Percentiles rank a stretch among this genome's conserved stretches.
phyloP scores from a whole-genome alignment of 2,329 filamentous ascomycete genomes.

The Talaromyces sp. region DNA sequence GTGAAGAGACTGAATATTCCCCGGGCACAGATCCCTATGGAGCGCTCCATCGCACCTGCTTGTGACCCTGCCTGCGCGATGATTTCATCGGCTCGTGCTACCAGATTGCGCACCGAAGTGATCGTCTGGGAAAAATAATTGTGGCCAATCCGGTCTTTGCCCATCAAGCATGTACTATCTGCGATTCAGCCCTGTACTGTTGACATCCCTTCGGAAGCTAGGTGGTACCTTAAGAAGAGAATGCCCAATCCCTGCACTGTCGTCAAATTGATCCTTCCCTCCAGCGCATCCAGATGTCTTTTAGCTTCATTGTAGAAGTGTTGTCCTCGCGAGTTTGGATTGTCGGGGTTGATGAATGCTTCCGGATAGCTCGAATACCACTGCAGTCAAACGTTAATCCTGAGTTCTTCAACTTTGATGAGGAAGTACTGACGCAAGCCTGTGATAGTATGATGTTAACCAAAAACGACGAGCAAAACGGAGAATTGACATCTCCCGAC shows the following conservation, averaged over 20 bases:
- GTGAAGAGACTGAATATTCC: conserved; percentile 15
- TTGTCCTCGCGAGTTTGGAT: conserved; percentile 25
- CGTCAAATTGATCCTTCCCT: conserved; percentile 25
- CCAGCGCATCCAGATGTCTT: conserved; percentile 26
- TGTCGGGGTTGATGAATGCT: conserved; percentile 25
- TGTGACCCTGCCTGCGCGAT: conserved; percentile 14
- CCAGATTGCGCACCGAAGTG: conserved; percentile 6
- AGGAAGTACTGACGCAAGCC: conserved; percentile 29
- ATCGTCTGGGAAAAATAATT: conserved; percentile 17
- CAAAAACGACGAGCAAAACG: conserved; percentile 34
- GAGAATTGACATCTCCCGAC: conserved; percentile 24
- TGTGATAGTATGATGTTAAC: conserved; percentile 35
- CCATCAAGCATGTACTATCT: conserved; percentile 15
- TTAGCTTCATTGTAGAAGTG: conserved; percentile 33
- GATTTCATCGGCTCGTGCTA: conserved; percentile 7
- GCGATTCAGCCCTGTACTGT: background rate
- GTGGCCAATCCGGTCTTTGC: conserved; percentile 16
- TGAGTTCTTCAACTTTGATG: background rate
- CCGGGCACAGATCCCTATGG: conserved; percentile 9
- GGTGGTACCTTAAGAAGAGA: conserved; percentile 19
- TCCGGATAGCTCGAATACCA: conserved; percentile 28
- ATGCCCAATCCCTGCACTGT: conserved; percentile 28
- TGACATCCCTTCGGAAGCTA: background rate
- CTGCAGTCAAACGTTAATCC: conserved; percentile 8
- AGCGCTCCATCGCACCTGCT: conserved; percentile 7